Percentiles rank a stretch among this genome's conserved stretches.
These are phyloP conservation scores for Penicillium simplicissimum DNA, from an alignment of 495 filamentous ascomycete species.

Conservation along the genomic window DNA sequence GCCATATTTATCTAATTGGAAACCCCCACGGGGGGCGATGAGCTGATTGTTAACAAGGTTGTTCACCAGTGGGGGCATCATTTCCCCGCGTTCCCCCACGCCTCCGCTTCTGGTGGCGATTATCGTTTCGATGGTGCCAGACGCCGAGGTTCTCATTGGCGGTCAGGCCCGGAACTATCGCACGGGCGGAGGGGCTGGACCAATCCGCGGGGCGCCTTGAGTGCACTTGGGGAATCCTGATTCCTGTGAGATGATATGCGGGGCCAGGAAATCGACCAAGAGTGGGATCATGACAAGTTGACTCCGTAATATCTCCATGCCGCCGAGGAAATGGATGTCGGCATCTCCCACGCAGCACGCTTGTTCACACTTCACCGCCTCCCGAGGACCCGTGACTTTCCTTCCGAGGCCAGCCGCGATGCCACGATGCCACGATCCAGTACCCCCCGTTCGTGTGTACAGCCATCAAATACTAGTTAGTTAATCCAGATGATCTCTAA, in stretches of 20 bases:
- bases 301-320: neutral
- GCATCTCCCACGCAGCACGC: no score
- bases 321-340: neutral
- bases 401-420: no score
- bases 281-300: neutral
- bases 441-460: no score
- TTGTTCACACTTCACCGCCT: no score
- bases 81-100: slow-evolving; percentile 23
- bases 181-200: neutral
- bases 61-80: slow-evolving; percentile 5
- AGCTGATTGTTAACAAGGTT: neutral
- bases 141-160: slow-evolving; percentile 5
- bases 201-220: neutral
- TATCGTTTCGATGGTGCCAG: neutral
- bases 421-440: no score
- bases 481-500: no score
- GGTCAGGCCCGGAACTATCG: neutral
- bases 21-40: slow-evolving; percentile 11
- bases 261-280: neutral
- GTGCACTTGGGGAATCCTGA: neutral
- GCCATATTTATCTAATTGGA: slow-evolving; percentile 4
- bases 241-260: neutral
- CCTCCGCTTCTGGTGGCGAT: slow-evolving; percentile 2
- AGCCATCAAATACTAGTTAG: no score
- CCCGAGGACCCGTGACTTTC: no score